phyloP scores from a whole-genome alignment of 352 stramenopile genomes.

The Phytophthora vignae region DNA sequence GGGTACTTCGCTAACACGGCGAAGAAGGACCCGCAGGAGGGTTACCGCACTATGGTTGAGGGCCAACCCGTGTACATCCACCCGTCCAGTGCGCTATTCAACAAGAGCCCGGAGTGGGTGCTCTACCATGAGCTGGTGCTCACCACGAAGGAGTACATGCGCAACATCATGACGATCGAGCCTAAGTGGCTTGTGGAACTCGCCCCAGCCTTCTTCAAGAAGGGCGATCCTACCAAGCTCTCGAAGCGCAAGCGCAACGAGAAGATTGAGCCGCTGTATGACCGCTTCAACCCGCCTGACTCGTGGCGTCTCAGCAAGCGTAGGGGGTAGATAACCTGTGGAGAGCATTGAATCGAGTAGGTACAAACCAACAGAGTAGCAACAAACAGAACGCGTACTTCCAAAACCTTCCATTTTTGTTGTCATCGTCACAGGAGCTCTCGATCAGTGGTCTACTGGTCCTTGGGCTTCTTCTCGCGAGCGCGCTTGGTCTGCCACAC shows the following conservation, averaged over 20 bases:
- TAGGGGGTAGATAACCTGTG: slow-evolving; percentile 74
- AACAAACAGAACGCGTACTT: slow-evolving; percentile 6
- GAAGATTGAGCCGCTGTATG: slow-evolving; percentile 99
- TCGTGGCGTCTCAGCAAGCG: slow-evolving; percentile 97
- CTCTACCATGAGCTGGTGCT: slow-evolving; percentile 99
- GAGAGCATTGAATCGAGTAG: neutral
- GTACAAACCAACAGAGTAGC: slow-evolving; percentile 18
- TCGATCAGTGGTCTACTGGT: slow-evolving; percentile 36
- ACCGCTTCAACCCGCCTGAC: slow-evolving; percentile 98
- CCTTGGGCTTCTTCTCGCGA: slow-evolving; percentile 65
- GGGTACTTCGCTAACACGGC: slow-evolving; percentile 99
- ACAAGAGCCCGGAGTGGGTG: slow-evolving; percentile 98
- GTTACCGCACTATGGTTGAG: slow-evolving; percentile 98
- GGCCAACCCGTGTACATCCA: slow-evolving; percentile 99
- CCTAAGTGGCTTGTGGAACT: slow-evolving; percentile 99
- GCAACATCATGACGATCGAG: slow-evolving; percentile 99
- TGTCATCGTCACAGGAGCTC: neutral
- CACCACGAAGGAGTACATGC: slow-evolving; percentile 99
- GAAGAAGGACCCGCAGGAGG: slow-evolving; percentile 99
- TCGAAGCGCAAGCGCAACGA: slow-evolving; percentile 98
- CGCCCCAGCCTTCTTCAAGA: slow-evolving; percentile 96
- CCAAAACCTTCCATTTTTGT: slow-evolving; percentile 3
- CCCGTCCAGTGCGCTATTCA: slow-evolving; percentile 97
- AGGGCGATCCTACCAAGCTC: slow-evolving; percentile 97
- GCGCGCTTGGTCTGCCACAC: slow-evolving; percentile 65